Conservation (phyloP, 768 basidiomycete genomes). For the Exidia glandulosa region DNA sequence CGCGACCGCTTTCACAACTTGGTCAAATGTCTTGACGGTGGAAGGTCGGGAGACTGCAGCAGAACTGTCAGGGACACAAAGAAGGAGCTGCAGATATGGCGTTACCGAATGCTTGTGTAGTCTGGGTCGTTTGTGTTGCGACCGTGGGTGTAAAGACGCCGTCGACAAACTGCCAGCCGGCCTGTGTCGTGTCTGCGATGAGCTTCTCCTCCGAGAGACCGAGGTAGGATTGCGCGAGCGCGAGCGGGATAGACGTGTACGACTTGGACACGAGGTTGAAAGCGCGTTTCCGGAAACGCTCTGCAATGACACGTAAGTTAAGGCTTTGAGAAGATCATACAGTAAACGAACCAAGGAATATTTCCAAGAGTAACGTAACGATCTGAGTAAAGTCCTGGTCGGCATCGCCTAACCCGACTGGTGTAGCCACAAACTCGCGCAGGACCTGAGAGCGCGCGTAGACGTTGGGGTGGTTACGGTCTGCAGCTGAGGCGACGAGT, state of each 20-base stretch:
- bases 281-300: conserved; percentile 46
- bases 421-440: conserved; percentile 25
- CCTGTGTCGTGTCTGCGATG: conserved; percentile 17
- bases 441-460: conserved; percentile 38
- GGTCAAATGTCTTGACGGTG: conserved; percentile 1
- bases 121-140: neutral
- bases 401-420: conserved; percentile 27
- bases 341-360: conserved; percentile 41
- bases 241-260: conserved; percentile 49
- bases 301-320: conserved; percentile 24
- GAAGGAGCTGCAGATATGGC: neutral
- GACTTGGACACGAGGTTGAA: conserved; percentile 47
- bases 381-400: conserved; percentile 36
- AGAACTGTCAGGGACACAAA: neutral
- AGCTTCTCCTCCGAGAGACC: conserved; percentile 30
- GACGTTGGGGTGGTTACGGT: conserved; percentile 45
- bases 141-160: neutral
- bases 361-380: conserved; percentile 31
- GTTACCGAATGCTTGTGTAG: neutral
- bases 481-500: conserved; percentile 39
- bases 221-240: conserved; percentile 46
- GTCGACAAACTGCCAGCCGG: conserved; percentile 1
- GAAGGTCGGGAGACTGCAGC: neutral
- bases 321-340: neutral
- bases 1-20: conserved; percentile 2